phyloP scores from a whole-genome alignment of 2,329 filamentous ascomycete genomes.

The Myriosclerotinia duriaeana region DNA sequence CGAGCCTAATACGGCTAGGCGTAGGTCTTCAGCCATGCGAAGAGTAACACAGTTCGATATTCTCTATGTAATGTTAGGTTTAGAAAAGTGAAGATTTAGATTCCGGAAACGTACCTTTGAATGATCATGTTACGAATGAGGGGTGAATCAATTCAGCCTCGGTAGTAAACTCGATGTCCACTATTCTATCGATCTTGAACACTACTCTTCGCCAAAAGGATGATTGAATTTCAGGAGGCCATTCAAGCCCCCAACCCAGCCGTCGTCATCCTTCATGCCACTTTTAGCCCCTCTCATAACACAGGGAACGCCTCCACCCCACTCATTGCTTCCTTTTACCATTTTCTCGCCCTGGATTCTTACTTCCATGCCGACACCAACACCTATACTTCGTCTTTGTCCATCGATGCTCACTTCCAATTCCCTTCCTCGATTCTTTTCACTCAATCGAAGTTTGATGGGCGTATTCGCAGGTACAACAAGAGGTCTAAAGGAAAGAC shows the following conservation, averaged over 20 bases:
- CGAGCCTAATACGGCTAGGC: not conserved
- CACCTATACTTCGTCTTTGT: slow-evolving; percentile 61
- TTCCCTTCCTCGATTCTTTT: slow-evolving; percentile 73
- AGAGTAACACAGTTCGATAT: not conserved
- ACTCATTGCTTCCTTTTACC: slow-evolving; percentile 47
- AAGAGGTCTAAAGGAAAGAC: slow-evolving; percentile 85
- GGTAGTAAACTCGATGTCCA: not conserved
- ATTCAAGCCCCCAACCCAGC: slow-evolving; percentile 95
- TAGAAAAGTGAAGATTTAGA: not conserved
- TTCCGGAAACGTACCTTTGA: slow-evolving; percentile 7
- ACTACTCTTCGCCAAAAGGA: slow-evolving; percentile 73
- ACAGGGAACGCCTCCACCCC: slow-evolving; percentile 84
- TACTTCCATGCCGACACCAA: slow-evolving; percentile 77
- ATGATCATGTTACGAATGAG: not conserved
- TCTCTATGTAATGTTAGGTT: not conserved
- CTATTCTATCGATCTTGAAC: not conserved
- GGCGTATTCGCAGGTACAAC: slow-evolving; percentile 85
- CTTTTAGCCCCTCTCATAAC: slow-evolving; percentile 66
- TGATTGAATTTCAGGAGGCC: slow-evolving; percentile 96
- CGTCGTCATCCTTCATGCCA: slow-evolving; percentile 69
- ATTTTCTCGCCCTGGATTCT: slow-evolving; percentile 86
- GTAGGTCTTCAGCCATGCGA: not conserved
- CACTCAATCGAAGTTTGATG: slow-evolving; percentile 77
- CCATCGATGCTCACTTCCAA: slow-evolving; percentile 80
- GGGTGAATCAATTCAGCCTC: not conserved